Conservation (phyloP, 2,329 filamentous ascomycete species). For the Cadophora luteo-olivacea region DNA sequence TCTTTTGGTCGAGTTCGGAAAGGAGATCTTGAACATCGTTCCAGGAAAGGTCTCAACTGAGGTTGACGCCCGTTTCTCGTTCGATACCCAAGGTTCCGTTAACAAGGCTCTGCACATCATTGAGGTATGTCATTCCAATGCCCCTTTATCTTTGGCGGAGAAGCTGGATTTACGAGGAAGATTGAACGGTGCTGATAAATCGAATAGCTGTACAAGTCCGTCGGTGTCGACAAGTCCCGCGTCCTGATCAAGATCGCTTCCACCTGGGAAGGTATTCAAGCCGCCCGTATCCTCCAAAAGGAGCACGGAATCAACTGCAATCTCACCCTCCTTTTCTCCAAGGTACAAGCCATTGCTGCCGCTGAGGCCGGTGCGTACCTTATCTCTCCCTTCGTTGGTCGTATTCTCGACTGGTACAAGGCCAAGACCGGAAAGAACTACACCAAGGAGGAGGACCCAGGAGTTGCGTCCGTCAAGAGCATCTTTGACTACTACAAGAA, state of each 20-base stretch:
- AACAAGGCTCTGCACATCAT: constrained; percentile 98
- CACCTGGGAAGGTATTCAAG: constrained; percentile 99
- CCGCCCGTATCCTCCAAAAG: constrained; percentile 93
- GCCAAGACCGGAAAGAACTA: constrained; percentile 93
- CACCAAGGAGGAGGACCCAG: constrained; percentile 87
- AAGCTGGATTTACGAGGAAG: neutral
- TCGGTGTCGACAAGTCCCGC: constrained; percentile 91
- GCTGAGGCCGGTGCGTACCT: constrained; percentile 96
- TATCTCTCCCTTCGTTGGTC: constrained; percentile 98
- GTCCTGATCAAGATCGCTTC: constrained; percentile 98
- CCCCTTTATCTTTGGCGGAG: neutral
- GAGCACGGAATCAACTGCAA: constrained; percentile 98
- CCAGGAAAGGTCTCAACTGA: constrained; percentile 99
- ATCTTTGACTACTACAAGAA: constrained; percentile 99
- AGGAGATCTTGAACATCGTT: constrained; percentile 95
- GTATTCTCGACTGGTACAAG: constrained; percentile 99
- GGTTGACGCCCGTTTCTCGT: constrained; percentile 95
- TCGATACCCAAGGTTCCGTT: constrained; percentile 90
- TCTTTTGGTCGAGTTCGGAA: constrained; percentile 97
- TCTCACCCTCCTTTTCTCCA: constrained; percentile 98
- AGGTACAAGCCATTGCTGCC: constrained; percentile 91
- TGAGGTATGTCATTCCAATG: constrained; percentile 68
- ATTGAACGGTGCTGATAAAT: neutral
- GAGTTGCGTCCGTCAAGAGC: constrained; percentile 88
- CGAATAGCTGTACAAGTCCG: constrained; percentile 85